Base-by-base conservation (phyloP, 805 yeast species). In the Ogataea methylovora region DNA sequence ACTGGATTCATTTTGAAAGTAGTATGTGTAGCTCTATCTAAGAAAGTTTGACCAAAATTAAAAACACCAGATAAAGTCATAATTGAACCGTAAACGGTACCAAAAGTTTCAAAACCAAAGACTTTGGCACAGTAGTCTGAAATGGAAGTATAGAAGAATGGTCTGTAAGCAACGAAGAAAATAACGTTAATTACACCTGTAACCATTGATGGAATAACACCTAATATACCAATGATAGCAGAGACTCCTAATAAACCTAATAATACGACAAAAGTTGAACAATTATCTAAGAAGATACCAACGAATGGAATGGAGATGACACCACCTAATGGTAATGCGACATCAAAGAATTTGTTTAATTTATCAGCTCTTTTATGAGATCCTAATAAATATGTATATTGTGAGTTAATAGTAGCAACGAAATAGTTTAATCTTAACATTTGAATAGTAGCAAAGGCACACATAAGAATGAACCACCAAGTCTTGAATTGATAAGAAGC, bases 101-200 rank as follows among this genome's bases (percentile, higher is more conserved):
- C 79, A 49, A 73, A 71, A 9, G 79, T 71, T 45, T 73, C 77
- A 42, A 70, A 67, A 1, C 82, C 81, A 51, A 75, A 77, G 31
- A 71, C 77, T 51, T 77, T 78, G 19, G 82, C 77, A 46, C 79
- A 73, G 47, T 63, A 69, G 48, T 73, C 79, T 3, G 74, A 66
- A 25, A 73, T 58, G 2, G 75, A 61, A n/a, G 79, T 72, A 48
- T 73, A 73, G 53, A 71, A 73, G 43, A 73, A 71, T 24, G 79
- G 79, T 50, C 79, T 62, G 57, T 67, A 73, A 24, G 61, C 63
- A 24, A 71, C 77, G 48, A 73, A 73, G 14, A 72, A 33, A 25
- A 63, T 47, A 21, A 73, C 68, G 41, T 70, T 66, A 32, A 69
- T 29, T 8, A 70, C 36, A 35, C 75, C 77, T 2, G 65, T 42